phyloP scores from a whole-genome alignment of 2,329 filamentous ascomycete genomes.

The Sporothrix sp. region DNA sequence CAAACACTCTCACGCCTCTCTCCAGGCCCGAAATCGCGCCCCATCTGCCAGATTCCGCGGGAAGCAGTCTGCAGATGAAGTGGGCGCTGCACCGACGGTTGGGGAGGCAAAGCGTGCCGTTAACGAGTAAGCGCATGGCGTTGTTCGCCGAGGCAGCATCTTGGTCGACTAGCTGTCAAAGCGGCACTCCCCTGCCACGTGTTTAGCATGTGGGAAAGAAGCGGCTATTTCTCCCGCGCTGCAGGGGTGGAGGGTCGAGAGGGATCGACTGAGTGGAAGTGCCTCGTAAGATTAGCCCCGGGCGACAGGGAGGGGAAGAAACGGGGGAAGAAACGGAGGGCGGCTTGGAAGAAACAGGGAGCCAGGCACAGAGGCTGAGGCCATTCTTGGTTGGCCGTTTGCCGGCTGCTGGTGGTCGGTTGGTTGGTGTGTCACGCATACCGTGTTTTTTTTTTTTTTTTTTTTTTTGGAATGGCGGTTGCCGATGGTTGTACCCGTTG shows the following conservation, averaged over 20 bases:
- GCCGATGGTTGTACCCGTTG: no score
- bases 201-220: conserved; percentile 11
- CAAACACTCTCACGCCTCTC: no score
- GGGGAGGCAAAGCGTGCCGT: no score
- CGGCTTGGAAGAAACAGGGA: neutral
- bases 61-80: no score
- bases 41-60: no score
- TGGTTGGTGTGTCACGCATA: neutral
- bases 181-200: conserved; percentile 9
- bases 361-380: no score
- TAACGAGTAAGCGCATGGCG: no score
- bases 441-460: neutral
- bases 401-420: no score
- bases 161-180: neutral
- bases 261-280: neutral
- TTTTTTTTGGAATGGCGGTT: no score
- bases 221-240: conserved; percentile 7
- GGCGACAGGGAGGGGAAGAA: neutral
- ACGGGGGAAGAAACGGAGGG: neutral
- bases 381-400: no score
- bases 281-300: neutral
- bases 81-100: no score
- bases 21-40: no score
- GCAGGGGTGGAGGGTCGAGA: conserved; percentile 2
- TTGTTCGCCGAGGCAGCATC: neutral